Conservation (phyloP, 148 eudicot species). For the Chenopodium quinoa region DNA sequence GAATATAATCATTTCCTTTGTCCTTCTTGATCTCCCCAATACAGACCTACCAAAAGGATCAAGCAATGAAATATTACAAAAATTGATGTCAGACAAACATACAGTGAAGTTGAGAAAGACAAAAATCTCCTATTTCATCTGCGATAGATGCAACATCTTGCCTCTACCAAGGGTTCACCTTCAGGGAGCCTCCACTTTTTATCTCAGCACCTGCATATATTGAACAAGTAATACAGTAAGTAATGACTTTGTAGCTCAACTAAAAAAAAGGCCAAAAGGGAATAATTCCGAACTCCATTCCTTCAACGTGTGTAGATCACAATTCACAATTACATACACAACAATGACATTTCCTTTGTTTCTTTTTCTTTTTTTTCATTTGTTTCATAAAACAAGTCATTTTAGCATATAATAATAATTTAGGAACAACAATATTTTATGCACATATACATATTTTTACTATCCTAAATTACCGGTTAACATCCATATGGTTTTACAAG, state of each 20-base stretch:
- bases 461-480: background rate
- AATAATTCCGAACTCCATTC: background rate
- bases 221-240: background rate
- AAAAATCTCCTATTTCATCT: constrained; percentile 35
- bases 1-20: constrained; percentile 50
- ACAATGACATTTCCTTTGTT: background rate
- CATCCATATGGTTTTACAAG: background rate
- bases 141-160: constrained; percentile 65
- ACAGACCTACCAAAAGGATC: constrained; percentile 48
- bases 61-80: background rate
- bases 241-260: background rate
- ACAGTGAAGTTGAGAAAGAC: background rate
- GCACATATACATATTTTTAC: background rate
- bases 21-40: constrained; percentile 56
- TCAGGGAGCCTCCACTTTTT: constrained; percentile 49
- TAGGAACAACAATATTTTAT: background rate
- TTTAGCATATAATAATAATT: background rate
- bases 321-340: background rate
- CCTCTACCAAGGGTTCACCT: constrained; percentile 46
- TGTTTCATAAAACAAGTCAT: background rate
- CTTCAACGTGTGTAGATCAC: background rate
- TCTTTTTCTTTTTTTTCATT: background rate
- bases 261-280: background rate
- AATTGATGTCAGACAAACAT: background rate
- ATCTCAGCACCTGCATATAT: constrained; percentile 53